Conservation (phyloP, 2,329 filamentous ascomycete species). For the Karstenula rhodostoma region DNA sequence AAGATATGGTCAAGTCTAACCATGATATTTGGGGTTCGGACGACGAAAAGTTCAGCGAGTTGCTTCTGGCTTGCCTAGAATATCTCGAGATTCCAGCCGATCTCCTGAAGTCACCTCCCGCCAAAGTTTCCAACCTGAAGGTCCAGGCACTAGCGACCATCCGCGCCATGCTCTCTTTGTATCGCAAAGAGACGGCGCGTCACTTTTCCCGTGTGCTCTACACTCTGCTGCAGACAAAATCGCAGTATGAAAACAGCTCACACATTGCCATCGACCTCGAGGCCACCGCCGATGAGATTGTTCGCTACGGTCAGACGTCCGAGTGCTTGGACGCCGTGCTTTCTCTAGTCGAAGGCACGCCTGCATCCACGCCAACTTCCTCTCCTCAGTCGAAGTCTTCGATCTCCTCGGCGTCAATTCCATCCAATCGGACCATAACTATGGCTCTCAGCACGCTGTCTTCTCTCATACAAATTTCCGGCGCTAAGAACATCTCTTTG, state of each 20-base stretch:
- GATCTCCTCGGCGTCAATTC: conserved; percentile 22
- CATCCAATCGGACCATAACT: conserved; percentile 45
- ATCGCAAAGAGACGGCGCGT: conserved; percentile 70
- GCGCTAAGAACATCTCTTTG: conserved; percentile 41
- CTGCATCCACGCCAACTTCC: conserved; percentile 33
- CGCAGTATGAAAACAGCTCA: conserved; percentile 71
- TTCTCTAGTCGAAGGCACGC: conserved; percentile 44
- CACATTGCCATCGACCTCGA: conserved; percentile 80
- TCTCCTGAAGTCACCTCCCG: conserved; percentile 58
- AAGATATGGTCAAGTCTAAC: conserved; percentile 75
- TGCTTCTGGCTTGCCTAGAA: conserved; percentile 73
- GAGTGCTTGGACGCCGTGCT: conserved; percentile 56
- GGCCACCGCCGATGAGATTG: conserved; percentile 75
- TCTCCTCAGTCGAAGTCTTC: conserved; percentile 45
- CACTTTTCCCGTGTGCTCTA: conserved; percentile 74
- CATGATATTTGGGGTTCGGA: conserved; percentile 69
- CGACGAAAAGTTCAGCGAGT: conserved; percentile 73
- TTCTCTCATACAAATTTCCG: conserved; percentile 45
- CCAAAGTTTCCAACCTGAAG: conserved; percentile 76
- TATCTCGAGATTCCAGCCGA: conserved; percentile 70
- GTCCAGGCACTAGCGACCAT: conserved; percentile 78
- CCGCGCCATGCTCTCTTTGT: conserved; percentile 73
- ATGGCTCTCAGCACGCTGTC: conserved; percentile 52
- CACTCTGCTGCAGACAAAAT: conserved; percentile 70
- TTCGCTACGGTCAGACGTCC: conserved; percentile 68